phyloP scores from a whole-genome alignment of 768 basidiomycete genomes.

The Tricholoma hemisulphureum region DNA sequence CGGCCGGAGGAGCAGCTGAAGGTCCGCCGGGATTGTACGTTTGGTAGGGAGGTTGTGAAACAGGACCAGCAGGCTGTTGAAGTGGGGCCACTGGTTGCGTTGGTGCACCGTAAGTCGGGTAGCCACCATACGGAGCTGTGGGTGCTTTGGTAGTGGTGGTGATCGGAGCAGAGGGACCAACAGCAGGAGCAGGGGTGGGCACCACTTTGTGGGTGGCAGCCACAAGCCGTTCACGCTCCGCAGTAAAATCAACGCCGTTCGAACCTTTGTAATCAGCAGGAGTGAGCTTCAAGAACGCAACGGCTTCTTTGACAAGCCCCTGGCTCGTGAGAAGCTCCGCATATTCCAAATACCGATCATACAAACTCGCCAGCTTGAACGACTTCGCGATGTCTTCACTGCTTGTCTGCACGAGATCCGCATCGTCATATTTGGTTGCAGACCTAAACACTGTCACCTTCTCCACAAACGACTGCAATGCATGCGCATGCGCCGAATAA shows the following conservation, averaged over 20 bases:
- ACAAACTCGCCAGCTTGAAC: constrained; percentile 82
- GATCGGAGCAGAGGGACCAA: constrained; percentile 15
- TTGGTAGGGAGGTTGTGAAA: constrained; percentile 11
- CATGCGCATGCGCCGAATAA: constrained; percentile 80
- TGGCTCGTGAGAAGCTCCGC: constrained; percentile 89
- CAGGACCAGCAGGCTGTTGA: constrained; percentile 8
- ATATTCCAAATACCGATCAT: constrained; percentile 95
- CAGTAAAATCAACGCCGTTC: constrained; percentile 36
- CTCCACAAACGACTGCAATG: constrained; percentile 92
- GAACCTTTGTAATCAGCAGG: constrained; percentile 76
- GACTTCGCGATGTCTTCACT: constrained; percentile 48
- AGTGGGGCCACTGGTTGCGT: constrained; percentile 16
- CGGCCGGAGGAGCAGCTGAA: constrained; percentile 4
- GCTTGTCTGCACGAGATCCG: constrained; percentile 51
- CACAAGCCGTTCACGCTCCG: constrained; percentile 39
- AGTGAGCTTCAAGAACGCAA: constrained; percentile 73
- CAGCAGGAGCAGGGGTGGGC: constrained; percentile 18
- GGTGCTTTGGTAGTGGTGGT: constrained; percentile 11
- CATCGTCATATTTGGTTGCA: constrained; percentile 78
- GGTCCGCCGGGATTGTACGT: constrained; percentile 10
- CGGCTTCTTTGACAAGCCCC: constrained; percentile 83
- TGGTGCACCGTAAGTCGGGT: constrained; percentile 19
- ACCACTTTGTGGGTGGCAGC: constrained; percentile 26
- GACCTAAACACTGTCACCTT: constrained; percentile 93
- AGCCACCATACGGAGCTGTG: constrained; percentile 21